Evolutionary conservation across 257 asterid genomes (phyloP), one percentile per base, ranked within the genome.

Genomic region (Solanum dulcamara): DNA sequence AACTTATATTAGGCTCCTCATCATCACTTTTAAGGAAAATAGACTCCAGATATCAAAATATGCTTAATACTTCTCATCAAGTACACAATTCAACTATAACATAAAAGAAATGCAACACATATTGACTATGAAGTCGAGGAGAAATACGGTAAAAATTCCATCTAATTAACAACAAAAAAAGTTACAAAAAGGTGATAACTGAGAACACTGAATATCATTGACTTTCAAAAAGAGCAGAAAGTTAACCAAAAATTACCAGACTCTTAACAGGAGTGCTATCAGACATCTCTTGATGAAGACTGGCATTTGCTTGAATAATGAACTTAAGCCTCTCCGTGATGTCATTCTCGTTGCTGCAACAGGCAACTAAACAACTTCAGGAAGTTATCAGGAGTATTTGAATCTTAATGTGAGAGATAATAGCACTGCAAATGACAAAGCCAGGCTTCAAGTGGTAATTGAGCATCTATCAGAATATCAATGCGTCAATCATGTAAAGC

Each of bases 281-380:
- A 60, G 81, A 57, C 51, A 95, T 51, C 62, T 94, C 97, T 79
- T 94, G 89, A 81, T 85, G 90, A 86, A 96, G 93, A 84, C 87
- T 84, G 59, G 98, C 94, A 92, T 96, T 96, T 85, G 92, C 89
- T 79, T 89, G 96, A 87, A 95, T 93, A 82, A 96, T 95, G 62
- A 87, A 90, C 67, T 92, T 93, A 62, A 96, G 92, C 89, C 98
- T 90, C 91, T 92, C 96, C 9, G 98, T 89, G 62, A 84, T 88
- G 91, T 96, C 99, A 88, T 96, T 95, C 93, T 96, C 99, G 88
- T 95, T 96, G 89, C 99, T 96, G 94, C 93, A 92, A 83, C 84
- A 90, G 59, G 77, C 40, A 87, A 62, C 26, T 42, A 85, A 80
- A 83, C 82, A 84, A 53, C 64, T 84, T 51, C 24, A 28, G 18